Evolutionary conservation across 2,329 filamentous ascomycete species (phyloP).

Genomic region (Cryphonectria carpinicola): DNA sequence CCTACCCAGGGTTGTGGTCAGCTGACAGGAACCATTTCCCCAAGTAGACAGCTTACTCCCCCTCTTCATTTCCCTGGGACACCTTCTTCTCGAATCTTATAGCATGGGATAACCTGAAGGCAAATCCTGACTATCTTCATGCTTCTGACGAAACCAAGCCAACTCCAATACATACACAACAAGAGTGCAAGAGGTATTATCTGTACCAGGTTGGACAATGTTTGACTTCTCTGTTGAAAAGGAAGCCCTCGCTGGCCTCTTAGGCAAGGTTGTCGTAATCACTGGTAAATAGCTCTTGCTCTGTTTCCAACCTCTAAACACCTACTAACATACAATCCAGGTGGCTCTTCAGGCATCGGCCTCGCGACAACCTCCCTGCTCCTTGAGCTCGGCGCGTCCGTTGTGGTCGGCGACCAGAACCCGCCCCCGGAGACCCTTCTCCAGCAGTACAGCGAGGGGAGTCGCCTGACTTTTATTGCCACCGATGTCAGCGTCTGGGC

Average conservation of each 20-base stretch:
- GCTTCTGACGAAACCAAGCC: not conserved
- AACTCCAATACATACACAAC: not conserved
- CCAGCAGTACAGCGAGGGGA: not conserved
- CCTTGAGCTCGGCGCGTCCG: constrained; percentile 9
- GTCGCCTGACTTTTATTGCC: not conserved
- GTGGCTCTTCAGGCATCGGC: constrained; percentile 9
- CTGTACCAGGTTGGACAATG: constrained; percentile 28
- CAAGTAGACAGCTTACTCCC: not conserved
- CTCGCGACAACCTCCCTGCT: constrained; percentile 1
- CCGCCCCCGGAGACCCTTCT: not conserved
- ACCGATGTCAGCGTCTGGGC: constrained; percentile 8
- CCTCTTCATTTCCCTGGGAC: not conserved
- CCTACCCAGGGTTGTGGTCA: not conserved
- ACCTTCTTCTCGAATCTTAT: not conserved
- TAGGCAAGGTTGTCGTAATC: not conserved
- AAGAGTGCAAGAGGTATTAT: not conserved
- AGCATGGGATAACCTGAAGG: not conserved
- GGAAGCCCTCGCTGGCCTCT: not conserved
- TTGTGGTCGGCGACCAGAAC: constrained; percentile 7
- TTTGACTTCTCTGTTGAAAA: constrained; percentile 35
- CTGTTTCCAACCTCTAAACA: no score
- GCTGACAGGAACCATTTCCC: not conserved
- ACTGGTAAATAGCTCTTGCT: not conserved
- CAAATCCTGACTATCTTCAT: not conserved
- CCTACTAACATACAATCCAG: not conserved